Conservation (phyloP, 805 yeast species). For the Candida sithepensis region DNA sequence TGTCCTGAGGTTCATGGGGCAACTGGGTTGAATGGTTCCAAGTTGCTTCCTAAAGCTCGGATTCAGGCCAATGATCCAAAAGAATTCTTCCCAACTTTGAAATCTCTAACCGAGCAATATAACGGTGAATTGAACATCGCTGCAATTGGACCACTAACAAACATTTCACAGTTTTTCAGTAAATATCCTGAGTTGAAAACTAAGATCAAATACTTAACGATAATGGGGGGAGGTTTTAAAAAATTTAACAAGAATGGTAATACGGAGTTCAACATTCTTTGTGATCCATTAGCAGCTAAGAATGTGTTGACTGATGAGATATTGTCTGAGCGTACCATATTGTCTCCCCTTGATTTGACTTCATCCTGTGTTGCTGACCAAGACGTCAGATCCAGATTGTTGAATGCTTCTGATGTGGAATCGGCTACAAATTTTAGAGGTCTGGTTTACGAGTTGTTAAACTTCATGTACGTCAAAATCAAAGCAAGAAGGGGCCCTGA, state of each 20-base stretch:
- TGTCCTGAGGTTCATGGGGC: slow-evolving; percentile 72
- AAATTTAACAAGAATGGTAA: slow-evolving; percentile 29
- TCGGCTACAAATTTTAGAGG: slow-evolving; percentile 44
- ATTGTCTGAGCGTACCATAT: slow-evolving; percentile 45
- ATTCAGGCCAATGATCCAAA: slow-evolving; percentile 16
- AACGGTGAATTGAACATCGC: slow-evolving; percentile 54
- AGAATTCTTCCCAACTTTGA: slow-evolving; percentile 25
- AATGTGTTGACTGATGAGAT: slow-evolving; percentile 45
- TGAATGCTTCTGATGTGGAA: slow-evolving; percentile 29
- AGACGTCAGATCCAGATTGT: slow-evolving; percentile 36
- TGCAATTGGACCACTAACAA: slow-evolving; percentile 78
- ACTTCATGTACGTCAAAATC: slow-evolving; percentile 46
- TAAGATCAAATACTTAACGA: slow-evolving; percentile 50
- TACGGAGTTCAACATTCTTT: slow-evolving; percentile 73
- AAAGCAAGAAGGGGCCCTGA: slow-evolving; percentile 39
- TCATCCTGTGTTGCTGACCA: slow-evolving; percentile 56
- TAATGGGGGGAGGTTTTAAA: slow-evolving; percentile 72
- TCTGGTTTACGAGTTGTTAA: slow-evolving; percentile 51
- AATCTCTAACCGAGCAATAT: slow-evolving; percentile 25
- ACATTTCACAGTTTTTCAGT: slow-evolving; percentile 54
- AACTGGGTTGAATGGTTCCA: slow-evolving; percentile 76
- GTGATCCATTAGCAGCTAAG: slow-evolving; percentile 75
- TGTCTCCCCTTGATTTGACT: slow-evolving; percentile 69
- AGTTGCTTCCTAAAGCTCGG: slow-evolving; percentile 49
- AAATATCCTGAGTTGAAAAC: slow-evolving; percentile 50